Evolutionary conservation across 2,329 filamentous ascomycete genomes (phyloP).

Genomic region (Penicillium hesseltinei): DNA sequence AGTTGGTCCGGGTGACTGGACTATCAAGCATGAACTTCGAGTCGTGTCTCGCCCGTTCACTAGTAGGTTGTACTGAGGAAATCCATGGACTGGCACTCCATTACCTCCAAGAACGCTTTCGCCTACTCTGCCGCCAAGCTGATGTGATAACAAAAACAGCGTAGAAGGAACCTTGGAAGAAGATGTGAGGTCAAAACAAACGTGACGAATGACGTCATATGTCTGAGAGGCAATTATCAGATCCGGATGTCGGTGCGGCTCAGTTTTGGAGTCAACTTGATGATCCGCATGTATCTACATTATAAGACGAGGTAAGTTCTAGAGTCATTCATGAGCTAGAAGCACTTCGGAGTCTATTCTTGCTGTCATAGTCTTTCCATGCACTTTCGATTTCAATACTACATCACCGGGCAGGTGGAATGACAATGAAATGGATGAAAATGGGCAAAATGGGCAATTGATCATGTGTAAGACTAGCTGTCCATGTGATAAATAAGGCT

Average conservation of each 20-base stretch:
- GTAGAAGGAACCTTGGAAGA: neutral
- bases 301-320: neutral
- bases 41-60: neutral
- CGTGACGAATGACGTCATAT: neutral
- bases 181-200: constrained; percentile 2
- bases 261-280: neutral
- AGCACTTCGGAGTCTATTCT: neutral
- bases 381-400: neutral
- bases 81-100: neutral
- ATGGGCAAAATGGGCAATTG: neutral
- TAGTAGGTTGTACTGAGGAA: too few relatives aligned
- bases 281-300: neutral
- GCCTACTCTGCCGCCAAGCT: too few relatives aligned
- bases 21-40: neutral
- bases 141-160: too few relatives aligned
- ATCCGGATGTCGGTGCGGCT: neutral
- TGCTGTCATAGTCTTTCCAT: neutral
- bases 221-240: neutral
- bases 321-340: neutral
- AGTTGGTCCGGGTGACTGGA: neutral
- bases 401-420: neutral
- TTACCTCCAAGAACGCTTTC: neutral
- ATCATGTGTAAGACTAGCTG: neutral
- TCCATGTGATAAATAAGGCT: too few relatives aligned
- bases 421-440: neutral